Conservation (phyloP, 495 filamentous ascomycete species). For the Trichoderma virens region DNA sequence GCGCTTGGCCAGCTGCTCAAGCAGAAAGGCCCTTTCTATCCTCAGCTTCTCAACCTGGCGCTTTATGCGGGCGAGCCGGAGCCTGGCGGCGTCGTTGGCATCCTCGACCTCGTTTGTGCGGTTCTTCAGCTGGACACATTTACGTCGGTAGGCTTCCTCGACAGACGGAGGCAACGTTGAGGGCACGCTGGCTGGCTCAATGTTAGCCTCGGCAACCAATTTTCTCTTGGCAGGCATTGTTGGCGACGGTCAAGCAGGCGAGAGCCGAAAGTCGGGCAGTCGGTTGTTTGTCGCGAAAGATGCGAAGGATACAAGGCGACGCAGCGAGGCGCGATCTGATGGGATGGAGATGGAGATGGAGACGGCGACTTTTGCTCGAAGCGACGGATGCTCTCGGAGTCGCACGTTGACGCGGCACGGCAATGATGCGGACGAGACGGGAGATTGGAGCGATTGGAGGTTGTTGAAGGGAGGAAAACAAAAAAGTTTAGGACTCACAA, state of each 20-base stretch:
- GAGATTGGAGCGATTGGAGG: background rate
- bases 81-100: constrained; percentile 69
- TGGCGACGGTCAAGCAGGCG: background rate
- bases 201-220: constrained; percentile 14
- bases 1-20: constrained; percentile 77
- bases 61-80: constrained; percentile 71
- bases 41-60: constrained; percentile 85
- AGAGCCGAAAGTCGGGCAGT: background rate
- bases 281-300: background rate
- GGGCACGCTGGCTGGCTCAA: constrained; percentile 29
- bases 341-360: background rate
- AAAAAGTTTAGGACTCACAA: constrained; percentile 7
- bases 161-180: constrained; percentile 82
- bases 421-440: background rate
- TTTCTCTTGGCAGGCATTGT: constrained; percentile 9
- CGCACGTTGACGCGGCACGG: background rate
- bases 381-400: background rate
- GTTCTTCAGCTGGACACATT: constrained; percentile 91
- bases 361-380: background rate
- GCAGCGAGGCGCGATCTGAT: background rate
- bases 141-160: constrained; percentile 90
- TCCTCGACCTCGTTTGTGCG: constrained; percentile 86
- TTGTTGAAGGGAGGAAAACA: background rate
- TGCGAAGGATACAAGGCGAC: too few relatives aligned
- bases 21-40: constrained; percentile 79